phyloP scores from a whole-genome alignment of 495 filamentous ascomycete genomes.

The Aspergillus kassunensis region DNA sequence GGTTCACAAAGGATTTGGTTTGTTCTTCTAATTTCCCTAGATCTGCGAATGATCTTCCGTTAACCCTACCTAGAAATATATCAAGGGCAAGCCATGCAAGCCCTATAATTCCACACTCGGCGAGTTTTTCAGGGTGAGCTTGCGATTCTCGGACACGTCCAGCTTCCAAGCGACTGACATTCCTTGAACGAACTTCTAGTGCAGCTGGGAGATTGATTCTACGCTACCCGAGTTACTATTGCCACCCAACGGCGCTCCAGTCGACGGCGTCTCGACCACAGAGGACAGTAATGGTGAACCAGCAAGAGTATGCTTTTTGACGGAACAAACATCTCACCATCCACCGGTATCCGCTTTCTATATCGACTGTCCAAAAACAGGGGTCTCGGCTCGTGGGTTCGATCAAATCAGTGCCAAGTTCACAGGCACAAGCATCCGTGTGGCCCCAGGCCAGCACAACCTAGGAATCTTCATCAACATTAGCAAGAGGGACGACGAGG shows the following conservation, averaged over 20 bases:
- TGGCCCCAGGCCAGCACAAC: conserved; percentile 88
- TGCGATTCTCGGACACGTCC: background rate
- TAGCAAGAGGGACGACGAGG: conserved; percentile 73
- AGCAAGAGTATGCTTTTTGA: conserved; percentile 83
- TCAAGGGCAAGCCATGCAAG: conserved; percentile 97
- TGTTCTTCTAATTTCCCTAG: conserved; percentile 15
- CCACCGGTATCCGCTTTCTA: conserved; percentile 96
- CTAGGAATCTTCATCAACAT: conserved; percentile 92
- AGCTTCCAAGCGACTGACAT: conserved; percentile 4
- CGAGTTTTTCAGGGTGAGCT: conserved; percentile 88
- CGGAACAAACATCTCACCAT: conserved; percentile 98
- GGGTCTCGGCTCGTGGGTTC: conserved; percentile 81
- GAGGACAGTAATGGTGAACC: conserved; percentile 45
- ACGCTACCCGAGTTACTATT: conserved; percentile 46
- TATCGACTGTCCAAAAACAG: conserved; percentile 88
- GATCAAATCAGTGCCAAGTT: conserved; percentile 98
- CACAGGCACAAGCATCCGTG: conserved; percentile 89
- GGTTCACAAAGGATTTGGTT: conserved; percentile 96
- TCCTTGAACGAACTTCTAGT: conserved; percentile 44
- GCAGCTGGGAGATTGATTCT: conserved; percentile 89
- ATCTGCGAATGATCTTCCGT: background rate
- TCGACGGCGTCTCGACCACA: conserved; percentile 31
- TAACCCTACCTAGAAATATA: conserved; percentile 67
- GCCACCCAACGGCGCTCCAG: conserved; percentile 32
- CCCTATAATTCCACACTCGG: conserved; percentile 96